Percentiles rank a stretch among this genome's conserved stretches.
These are phyloP conservation scores for Mucor irregularis DNA, from an alignment of 371 early-diverging fungal species.

Conservation along the genomic window DNA sequence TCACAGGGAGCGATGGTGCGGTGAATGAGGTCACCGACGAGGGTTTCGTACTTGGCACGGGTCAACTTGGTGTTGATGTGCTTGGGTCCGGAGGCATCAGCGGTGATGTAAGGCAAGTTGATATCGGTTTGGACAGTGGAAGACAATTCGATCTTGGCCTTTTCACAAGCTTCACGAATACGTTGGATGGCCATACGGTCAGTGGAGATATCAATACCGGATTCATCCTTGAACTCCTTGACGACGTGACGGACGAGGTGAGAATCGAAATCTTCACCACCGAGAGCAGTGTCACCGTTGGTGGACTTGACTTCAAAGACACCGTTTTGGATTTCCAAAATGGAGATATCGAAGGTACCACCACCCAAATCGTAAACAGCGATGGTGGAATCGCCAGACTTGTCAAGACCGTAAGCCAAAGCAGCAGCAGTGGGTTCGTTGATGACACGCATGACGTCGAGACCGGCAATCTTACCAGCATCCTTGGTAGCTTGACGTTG, in stretches of 20 bases:
- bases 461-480: slow-evolving; percentile 94
- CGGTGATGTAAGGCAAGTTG: slow-evolving; percentile 90
- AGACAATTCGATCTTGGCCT: slow-evolving; percentile 95
- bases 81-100: slow-evolving; percentile 89
- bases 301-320: slow-evolving; percentile 96
- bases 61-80: slow-evolving; percentile 90
- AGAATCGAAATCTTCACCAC: slow-evolving; percentile 98
- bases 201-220: slow-evolving; percentile 69
- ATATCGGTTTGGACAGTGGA: slow-evolving; percentile 87
- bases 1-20: slow-evolving; percentile 92
- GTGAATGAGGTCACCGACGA: slow-evolving; percentile 78
- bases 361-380: slow-evolving; percentile 98
- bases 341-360: slow-evolving; percentile 98
- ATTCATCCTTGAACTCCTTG: slow-evolving; percentile 83
- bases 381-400: slow-evolving; percentile 77
- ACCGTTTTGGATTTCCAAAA: slow-evolving; percentile 93
- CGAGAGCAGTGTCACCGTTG: slow-evolving; percentile 93
- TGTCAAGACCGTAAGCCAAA: slow-evolving; percentile 94
- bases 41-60: slow-evolving; percentile 86
- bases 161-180: slow-evolving; percentile 93
- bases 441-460: slow-evolving; percentile 94
- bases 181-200: slow-evolving; percentile 88
- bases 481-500: slow-evolving; percentile 99
- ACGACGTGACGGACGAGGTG: slow-evolving; percentile 76
- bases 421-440: slow-evolving; percentile 99